A percentile compares a stretch with the other conserved stretches of the same genome.
These are phyloP conservation scores for Dendrocalamus sinicus DNA, from an alignment of 176 grass and related monocot species.

Conservation along the genomic window DNA sequence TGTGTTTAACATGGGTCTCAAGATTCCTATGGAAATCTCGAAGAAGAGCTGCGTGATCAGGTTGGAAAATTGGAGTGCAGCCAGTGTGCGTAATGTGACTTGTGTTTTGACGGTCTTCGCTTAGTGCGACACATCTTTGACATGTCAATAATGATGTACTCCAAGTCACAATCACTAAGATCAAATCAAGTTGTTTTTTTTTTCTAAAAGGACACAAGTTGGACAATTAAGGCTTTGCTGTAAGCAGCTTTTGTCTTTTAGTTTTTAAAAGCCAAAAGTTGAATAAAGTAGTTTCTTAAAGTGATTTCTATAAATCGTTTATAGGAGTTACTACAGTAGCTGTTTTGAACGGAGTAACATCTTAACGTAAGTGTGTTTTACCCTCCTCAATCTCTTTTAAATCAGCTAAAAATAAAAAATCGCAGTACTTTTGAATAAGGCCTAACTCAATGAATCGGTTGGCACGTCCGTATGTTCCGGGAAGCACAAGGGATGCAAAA, in stretches of 20 bases:
- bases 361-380: no score
- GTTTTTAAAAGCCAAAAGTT: no score
- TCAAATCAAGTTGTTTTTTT: conserved; percentile 8
- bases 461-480: background rate
- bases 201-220: background rate
- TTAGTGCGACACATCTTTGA: conserved; percentile 38
- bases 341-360: no score
- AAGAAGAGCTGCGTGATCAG: conserved; percentile 29
- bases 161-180: background rate
- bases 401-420: no score
- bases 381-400: no score
- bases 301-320: no score
- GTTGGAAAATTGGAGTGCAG: background rate
- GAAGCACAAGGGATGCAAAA: background rate
- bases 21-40: conserved; percentile 21
- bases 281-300: rapidly evolving
- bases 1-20: background rate
- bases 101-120: conserved; percentile 26
- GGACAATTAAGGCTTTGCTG: no score
- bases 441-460: background rate
- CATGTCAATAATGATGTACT: conserved; percentile 22
- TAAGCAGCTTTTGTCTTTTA: no score
- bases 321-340: no score
- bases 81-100: conserved; percentile 2
- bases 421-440: no score